Evolutionary conservation across 345 rosid genomes (phyloP), one percentile per base, ranked within the genome.

Genomic region (Moricandia arvensis): DNA sequence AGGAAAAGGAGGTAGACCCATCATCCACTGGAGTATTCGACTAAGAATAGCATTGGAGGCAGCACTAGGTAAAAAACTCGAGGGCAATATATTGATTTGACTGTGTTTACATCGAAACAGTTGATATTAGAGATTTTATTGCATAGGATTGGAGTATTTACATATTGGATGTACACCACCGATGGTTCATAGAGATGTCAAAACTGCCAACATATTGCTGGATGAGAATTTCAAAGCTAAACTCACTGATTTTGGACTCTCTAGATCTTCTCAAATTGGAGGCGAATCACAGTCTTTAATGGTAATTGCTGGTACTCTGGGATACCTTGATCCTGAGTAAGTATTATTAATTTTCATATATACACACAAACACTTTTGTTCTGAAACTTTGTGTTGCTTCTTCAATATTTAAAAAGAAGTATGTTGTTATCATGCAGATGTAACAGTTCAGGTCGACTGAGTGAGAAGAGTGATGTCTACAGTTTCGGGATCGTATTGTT

Each of bases 321-420:
- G 47, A 3, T 87, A 87, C 68, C 76, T 87, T 5, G 87, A 82
- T 45, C 91, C 86, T 0, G 86, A 82, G 87, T 84, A 66, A 66
- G 79, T 76, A 38, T n/a, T 6, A 12, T n/a, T 18, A 74, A 11
- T 2, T 24, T 10, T n/a, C n/a, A n/a, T n/a, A n/a, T n/a, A n/a
- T n/a, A n/a, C n/a, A n/a, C n/a, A n/a, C n/a, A n/a, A n/a, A n/a
- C n/a, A n/a, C n/a, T n/a, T n/a, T n/a, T n/a, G n/a, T 0, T 1
- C 6, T 41, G 24, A 7, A 4, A 9, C 16, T 37, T 63, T 16
- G 0, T 6, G 0, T 64, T 3, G n/a, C 15, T 17, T 63, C 6
- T 43, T 30, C 0, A 31, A 5, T 24, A 60, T 31, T 66, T 8
- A 1, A 41, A 30, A n/a, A 21, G 2, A 12, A 57, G 11, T 74